Conservation (phyloP, 495 filamentous ascomycete genomes). For the Clavariopsis aquatica region DNA sequence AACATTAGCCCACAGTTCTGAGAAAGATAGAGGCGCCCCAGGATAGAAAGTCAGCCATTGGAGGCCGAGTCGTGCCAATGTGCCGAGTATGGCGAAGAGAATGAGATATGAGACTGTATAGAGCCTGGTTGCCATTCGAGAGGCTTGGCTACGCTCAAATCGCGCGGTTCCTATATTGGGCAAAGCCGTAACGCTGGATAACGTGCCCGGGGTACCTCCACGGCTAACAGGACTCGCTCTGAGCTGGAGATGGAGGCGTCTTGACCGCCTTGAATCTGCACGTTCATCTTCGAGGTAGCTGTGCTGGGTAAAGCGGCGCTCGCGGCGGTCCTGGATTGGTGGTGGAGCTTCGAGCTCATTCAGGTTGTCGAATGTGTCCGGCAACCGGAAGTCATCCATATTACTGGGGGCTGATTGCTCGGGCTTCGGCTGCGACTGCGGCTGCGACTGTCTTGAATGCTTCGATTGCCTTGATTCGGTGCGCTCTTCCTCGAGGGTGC, state of each 20-base stretch:
- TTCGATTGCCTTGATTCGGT: neutral
- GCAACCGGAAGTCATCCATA: conserved; percentile 15
- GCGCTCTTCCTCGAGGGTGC: conserved; percentile 22
- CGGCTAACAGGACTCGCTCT: conserved; percentile 9
- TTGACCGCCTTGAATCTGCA: conserved; percentile 16
- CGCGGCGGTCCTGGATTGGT: conserved; percentile 29
- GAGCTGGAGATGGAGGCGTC: conserved; percentile 1
- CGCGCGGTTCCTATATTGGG: conserved; percentile 16
- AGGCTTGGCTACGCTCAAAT: conserved; percentile 36
- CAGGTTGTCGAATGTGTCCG: conserved; percentile 27
- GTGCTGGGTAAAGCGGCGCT: conserved; percentile 4
- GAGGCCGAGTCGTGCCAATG: conserved; percentile 79
- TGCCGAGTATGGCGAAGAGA: conserved; percentile 85
- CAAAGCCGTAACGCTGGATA: conserved; percentile 26
- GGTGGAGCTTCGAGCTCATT: conserved; percentile 25
- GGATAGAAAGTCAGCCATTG: conserved; percentile 80
- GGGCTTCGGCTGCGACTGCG: neutral
- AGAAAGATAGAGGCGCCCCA: conserved; percentile 70
- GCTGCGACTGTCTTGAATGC: neutral
- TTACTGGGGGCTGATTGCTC: neutral
- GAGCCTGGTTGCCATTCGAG: conserved; percentile 65
- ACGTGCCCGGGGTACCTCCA: conserved; percentile 15
- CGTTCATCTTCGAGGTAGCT: conserved; percentile 18
- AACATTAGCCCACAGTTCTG: conserved; percentile 89
- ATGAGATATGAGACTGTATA: conserved; percentile 81